These are phyloP conservation scores for Heliosperma pusillum DNA, from an alignment of 148 eudicot species.

Conservation along the genomic window DNA sequence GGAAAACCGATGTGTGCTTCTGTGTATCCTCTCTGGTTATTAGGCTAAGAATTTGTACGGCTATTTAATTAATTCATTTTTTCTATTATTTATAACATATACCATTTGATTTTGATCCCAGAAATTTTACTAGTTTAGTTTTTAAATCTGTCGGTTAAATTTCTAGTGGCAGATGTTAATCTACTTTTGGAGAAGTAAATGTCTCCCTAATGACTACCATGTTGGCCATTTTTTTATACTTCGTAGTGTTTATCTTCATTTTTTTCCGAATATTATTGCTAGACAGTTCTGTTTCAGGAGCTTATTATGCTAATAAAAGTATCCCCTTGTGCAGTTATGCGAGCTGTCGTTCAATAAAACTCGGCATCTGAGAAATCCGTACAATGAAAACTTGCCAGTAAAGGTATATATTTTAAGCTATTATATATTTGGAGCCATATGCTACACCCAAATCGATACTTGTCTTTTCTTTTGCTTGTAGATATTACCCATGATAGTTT, in stretches of 20 bases:
- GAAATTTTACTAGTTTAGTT: neutral
- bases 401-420: constrained; percentile 42
- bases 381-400: constrained; percentile 91
- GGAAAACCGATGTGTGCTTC: neutral
- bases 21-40: neutral
- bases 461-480: too few species aligned
- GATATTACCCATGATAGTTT: too few species aligned
- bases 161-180: neutral
- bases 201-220: neutral
- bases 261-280: neutral
- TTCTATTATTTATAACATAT: neutral
- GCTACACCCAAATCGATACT: too few species aligned
- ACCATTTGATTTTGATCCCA: neutral
- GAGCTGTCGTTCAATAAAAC: constrained; percentile 95
- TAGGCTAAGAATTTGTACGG: neutral
- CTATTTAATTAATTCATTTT: too few species aligned
- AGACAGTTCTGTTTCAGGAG: constrained; percentile 2
- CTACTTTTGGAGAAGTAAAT: neutral
- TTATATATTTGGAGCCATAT: too few species aligned
- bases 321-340: constrained; percentile 61
- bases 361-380: constrained; percentile 93
- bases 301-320: constrained; percentile 7
- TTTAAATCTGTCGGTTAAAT: neutral
- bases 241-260: neutral
- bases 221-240: neutral